Evolutionary conservation across 2,329 filamentous ascomycete genomes (phyloP).

Genomic region (Leptographium procerum): DNA sequence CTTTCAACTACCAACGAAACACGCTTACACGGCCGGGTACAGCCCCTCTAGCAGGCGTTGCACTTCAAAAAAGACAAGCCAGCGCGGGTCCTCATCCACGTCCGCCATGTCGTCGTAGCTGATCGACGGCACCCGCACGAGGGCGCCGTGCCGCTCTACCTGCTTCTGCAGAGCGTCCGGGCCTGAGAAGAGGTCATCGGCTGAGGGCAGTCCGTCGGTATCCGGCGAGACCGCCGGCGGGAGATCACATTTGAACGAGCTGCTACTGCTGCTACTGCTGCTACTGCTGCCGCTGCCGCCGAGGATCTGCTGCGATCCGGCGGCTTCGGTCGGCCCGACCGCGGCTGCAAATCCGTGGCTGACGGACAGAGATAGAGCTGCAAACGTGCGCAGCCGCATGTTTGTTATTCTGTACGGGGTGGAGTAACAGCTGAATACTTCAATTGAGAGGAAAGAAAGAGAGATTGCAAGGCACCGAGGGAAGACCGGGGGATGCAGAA

Average conservation of each 20-base stretch:
- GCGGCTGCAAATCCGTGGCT: neutral
- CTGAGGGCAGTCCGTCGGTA: neutral
- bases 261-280: neutral
- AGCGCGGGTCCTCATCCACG: slow-evolving; percentile 42
- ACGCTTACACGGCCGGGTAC: slow-evolving; percentile 42
- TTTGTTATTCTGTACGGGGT: neutral
- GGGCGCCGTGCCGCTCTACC: neutral
- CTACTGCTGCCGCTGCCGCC: too few species aligned
- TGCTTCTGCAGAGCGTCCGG: neutral
- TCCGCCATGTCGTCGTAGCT: slow-evolving; percentile 32
- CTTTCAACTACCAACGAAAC: slow-evolving; percentile 1
- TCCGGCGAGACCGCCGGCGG: neutral
- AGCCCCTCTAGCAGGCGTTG: slow-evolving; percentile 33
- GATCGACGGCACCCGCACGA: slow-evolving; percentile 18
- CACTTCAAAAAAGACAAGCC: slow-evolving; percentile 45
- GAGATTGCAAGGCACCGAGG: neutral
- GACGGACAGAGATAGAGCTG: neutral
- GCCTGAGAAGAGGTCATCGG: neutral
- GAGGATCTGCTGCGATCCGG: neutral
- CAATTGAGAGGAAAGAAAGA: neutral
- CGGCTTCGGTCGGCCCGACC: neutral
- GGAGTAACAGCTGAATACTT: too few species aligned
- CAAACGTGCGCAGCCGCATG: neutral
- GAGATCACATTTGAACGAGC: neutral
- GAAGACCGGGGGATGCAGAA: too few species aligned